phyloP scores from a whole-genome alignment of 352 stramenopile species.

The Globisporangium irregulare region DNA sequence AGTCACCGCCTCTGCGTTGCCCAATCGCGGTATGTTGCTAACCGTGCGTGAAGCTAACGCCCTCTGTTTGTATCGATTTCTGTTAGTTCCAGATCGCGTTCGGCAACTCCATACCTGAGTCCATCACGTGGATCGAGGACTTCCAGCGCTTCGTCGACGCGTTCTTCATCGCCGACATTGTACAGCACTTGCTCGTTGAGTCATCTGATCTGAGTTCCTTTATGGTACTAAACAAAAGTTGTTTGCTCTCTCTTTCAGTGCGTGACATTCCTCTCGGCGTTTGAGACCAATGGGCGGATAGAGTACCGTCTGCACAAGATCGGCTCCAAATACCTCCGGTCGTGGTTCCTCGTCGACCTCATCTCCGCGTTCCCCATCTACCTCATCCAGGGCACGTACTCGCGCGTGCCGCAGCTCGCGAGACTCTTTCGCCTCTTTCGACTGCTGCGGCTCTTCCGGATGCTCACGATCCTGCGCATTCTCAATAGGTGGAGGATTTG shows the following conservation, averaged over 20 bases:
- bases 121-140: slow-evolving; percentile 34
- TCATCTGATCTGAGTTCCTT: background rate
- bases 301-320: slow-evolving; percentile 45
- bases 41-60: slow-evolving; percentile 1
- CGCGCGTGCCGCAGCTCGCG: slow-evolving; percentile 55
- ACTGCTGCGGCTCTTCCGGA: slow-evolving; percentile 61
- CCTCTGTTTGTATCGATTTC: slow-evolving; percentile 2
- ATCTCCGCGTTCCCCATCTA: slow-evolving; percentile 77
- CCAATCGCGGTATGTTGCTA: background rate
- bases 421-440: slow-evolving; percentile 60
- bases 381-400: slow-evolving; percentile 57
- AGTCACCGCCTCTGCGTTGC: background rate
- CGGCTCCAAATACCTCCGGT: slow-evolving; percentile 51
- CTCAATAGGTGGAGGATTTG: slow-evolving; percentile 33
- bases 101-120: slow-evolving; percentile 19
- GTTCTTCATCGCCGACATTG: slow-evolving; percentile 77
- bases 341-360: slow-evolving; percentile 76
- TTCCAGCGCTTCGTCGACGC: slow-evolving; percentile 56
- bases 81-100: slow-evolving; percentile 74
- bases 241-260: slow-evolving; percentile 22
- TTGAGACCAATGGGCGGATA: slow-evolving; percentile 58
- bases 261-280: slow-evolving; percentile 73
- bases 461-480: slow-evolving; percentile 60
- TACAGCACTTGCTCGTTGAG: slow-evolving; percentile 23
- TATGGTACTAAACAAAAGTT: background rate